Evolutionary conservation across 257 asterid species (phyloP).

Genomic region (Schizonepeta tenuifolia): DNA sequence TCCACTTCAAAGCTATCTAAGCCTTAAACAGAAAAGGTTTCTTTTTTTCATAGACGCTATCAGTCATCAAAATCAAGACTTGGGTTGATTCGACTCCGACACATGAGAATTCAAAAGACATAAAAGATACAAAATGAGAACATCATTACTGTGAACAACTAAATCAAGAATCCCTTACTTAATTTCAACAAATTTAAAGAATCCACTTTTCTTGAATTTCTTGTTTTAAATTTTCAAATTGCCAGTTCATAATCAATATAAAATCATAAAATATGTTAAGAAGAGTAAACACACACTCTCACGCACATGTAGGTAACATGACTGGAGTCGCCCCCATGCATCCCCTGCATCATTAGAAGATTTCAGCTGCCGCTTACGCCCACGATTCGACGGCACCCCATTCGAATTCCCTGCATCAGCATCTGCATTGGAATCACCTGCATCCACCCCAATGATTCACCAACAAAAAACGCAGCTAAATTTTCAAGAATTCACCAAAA

Average conservation of each 20-base stretch:
- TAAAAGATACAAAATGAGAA: neutral
- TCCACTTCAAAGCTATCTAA: neutral
- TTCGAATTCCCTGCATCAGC: conserved; percentile 49
- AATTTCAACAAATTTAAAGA: neutral
- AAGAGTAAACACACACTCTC: conserved; percentile 46
- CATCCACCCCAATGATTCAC: conserved; percentile 25
- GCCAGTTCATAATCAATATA: conserved; percentile 7
- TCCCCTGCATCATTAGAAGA: conserved; percentile 46
- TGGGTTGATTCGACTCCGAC: neutral
- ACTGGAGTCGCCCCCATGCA: conserved; percentile 92
- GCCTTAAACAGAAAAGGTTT: no score
- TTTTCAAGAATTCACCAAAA: neutral
- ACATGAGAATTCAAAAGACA: neutral
- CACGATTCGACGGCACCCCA: conserved; percentile 42
- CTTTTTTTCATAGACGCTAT: no score
- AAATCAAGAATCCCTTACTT: neutral
- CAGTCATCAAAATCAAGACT: neutral
- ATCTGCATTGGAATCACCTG: conserved; percentile 49
- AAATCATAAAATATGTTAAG: neutral
- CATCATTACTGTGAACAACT: neutral
- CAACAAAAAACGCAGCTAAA: neutral
- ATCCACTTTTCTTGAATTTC: neutral
- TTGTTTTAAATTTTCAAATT: neutral
- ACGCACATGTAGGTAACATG: conserved; percentile 50
- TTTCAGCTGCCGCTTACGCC: conserved; percentile 61